phyloP scores from a whole-genome alignment of 495 filamentous ascomycete genomes.

The Parathielavia appendiculata region DNA sequence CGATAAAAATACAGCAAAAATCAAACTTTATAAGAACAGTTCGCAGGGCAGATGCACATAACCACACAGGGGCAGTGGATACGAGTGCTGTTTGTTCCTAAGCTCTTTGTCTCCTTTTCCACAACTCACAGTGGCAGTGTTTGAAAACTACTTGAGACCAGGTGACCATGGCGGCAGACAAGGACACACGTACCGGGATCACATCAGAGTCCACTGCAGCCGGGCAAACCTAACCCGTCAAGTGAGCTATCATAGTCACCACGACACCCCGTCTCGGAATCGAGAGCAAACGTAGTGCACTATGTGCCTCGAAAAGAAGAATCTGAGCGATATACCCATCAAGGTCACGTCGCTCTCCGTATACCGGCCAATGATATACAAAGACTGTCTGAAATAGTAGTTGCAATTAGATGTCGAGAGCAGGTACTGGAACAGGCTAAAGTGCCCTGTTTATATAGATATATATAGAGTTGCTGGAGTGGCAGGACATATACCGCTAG shows the following conservation, averaged over 20 bases:
- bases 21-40: not conserved
- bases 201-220: no score
- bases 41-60: no score
- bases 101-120: no score
- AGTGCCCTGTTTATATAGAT: slow-evolving; percentile 42
- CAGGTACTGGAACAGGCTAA: slow-evolving; percentile 32
- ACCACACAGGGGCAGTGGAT: no score
- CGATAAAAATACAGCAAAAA: not conserved
- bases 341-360: slow-evolving; percentile 31
- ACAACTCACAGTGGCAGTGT: no score
- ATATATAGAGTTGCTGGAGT: slow-evolving; percentile 32
- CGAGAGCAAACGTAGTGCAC: slow-evolving; percentile 26
- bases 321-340: slow-evolving; percentile 32
- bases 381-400: slow-evolving; percentile 34
- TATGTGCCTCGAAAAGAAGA: slow-evolving; percentile 38
- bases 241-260: no score
- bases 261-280: not conserved
- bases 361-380: slow-evolving; percentile 33
- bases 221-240: no score
- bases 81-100: no score
- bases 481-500: slow-evolving; percentile 32
- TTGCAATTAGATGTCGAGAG: slow-evolving; percentile 33
- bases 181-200: no score
- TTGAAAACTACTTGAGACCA: no score
- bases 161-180: no score